Conservation (phyloP, 768 basidiomycete genomes). For the Leccinum uliginosum region DNA sequence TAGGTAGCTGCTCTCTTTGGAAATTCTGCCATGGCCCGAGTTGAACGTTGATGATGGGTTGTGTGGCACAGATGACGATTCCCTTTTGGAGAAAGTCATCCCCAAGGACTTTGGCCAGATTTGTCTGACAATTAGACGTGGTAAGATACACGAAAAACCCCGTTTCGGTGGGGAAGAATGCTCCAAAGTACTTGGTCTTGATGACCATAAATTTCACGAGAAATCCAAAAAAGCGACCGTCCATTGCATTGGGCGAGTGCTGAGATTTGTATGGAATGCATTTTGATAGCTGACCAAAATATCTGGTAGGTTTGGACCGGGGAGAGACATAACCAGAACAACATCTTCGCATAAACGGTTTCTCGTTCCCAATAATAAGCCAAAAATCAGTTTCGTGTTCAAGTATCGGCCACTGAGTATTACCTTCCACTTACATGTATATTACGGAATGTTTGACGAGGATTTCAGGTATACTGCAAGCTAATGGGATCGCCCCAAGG, state of each 20-base stretch:
- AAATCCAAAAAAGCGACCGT: constrained; percentile 18
- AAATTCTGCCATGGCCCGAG: not conserved
- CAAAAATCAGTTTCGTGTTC: constrained; percentile 15
- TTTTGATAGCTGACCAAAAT: not conserved
- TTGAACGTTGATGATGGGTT: not conserved
- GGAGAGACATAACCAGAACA: not conserved
- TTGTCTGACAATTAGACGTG: not conserved
- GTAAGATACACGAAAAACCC: not conserved
- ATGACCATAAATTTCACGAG: constrained; percentile 16
- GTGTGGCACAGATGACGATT: constrained; percentile 17
- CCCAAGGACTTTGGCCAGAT: constrained; percentile 17
- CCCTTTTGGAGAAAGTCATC: constrained; percentile 4
- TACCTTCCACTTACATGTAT: not conserved
- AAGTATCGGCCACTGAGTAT: constrained; percentile 16
- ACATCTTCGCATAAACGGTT: rapidly evolving
- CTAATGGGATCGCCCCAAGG: constrained; percentile 16
- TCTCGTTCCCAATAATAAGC: constrained; percentile 4
- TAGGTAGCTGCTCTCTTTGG: not conserved
- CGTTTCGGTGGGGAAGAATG: not conserved
- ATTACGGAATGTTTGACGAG: not conserved
- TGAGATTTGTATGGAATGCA: not conserved
- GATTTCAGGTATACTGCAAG: constrained; percentile 15
- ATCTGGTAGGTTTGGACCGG: constrained; percentile 11
- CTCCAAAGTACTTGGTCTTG: too few relatives aligned
- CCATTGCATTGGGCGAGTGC: constrained; percentile 17